Evolutionary conservation across 2,329 filamentous ascomycete genomes (phyloP).

Genomic region (Hymenoscyphus scutula): DNA sequence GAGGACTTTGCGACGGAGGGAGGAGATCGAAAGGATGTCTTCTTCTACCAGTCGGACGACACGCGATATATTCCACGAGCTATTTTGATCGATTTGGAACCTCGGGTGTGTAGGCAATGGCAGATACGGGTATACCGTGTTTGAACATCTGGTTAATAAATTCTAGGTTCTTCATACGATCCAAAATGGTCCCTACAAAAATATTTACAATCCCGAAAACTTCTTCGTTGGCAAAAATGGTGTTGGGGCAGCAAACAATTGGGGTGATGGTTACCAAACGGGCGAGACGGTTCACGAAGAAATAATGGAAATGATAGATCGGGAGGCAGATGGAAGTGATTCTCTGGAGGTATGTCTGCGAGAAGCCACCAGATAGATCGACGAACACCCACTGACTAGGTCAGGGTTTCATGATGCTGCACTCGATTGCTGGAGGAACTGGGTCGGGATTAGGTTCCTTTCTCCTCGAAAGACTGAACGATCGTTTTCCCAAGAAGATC

Average conservation of each 20-base stretch:
- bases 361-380: conserved; percentile 11
- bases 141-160: conserved; percentile 5
- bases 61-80: conserved; percentile 96
- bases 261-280: conserved; percentile 93
- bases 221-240: conserved; percentile 96
- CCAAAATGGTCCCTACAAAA: conserved; percentile 89
- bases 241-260: conserved; percentile 93
- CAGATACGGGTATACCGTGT: not conserved
- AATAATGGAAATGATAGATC: conserved; percentile 99
- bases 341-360: conserved; percentile 69
- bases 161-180: conserved; percentile 80
- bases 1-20: conserved; percentile 98
- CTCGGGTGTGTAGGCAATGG: conserved; percentile 58
- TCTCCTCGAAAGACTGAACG: conserved; percentile 90
- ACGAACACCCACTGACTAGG: conserved; percentile 27
- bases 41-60: conserved; percentile 99
- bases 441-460: conserved; percentile 96
- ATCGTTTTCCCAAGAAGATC: conserved; percentile 97
- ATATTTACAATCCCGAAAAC: conserved; percentile 99
- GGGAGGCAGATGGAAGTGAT: conserved; percentile 96
- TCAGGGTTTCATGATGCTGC: conserved; percentile 95
- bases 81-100: conserved; percentile 92
- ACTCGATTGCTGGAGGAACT: conserved; percentile 96
- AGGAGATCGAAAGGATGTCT: conserved; percentile 96
- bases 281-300: conserved; percentile 92